Percentiles rank a stretch among this genome's conserved stretches.
These are phyloP conservation scores for Rosa rugosa DNA, from an alignment of 306 rosid species.

Conservation along the genomic window DNA sequence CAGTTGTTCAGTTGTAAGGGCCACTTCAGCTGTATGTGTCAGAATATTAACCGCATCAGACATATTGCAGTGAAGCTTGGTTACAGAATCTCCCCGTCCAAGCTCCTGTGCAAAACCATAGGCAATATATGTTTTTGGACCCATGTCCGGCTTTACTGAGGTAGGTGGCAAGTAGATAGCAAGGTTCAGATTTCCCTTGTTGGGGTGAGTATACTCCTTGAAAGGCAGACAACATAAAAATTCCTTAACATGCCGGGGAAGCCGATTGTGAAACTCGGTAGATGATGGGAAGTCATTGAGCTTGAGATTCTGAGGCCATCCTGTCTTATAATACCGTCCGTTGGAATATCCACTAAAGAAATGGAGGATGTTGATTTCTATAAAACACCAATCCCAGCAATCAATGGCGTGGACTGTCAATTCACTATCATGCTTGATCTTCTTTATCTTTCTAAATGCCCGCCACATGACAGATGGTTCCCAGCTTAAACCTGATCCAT, in stretches of 20 bases:
- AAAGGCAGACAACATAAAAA: slow-evolving; percentile 68
- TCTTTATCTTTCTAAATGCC: slow-evolving; percentile 58
- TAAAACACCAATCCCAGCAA: slow-evolving; percentile 81
- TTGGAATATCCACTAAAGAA: slow-evolving; percentile 72
- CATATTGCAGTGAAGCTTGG: slow-evolving; percentile 93
- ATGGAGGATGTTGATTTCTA: slow-evolving; percentile 63
- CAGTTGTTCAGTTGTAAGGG: slow-evolving; percentile 6
- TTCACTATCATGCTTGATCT: slow-evolving; percentile 32
- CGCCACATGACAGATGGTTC: slow-evolving; percentile 98
- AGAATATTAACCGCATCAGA: slow-evolving; percentile 84
- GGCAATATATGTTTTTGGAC: slow-evolving; percentile 91
- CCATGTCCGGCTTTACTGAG: slow-evolving; percentile 70
- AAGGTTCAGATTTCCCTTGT: slow-evolving; percentile 50
- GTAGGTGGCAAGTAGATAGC: slow-evolving; percentile 33
- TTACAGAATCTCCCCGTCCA: slow-evolving; percentile 89
- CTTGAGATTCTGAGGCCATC: slow-evolving; percentile 75
- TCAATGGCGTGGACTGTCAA: slow-evolving; percentile 69
- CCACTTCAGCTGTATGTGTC: slow-evolving; percentile 59
- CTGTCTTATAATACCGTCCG: slow-evolving; percentile 33
- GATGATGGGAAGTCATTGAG: slow-evolving; percentile 89
- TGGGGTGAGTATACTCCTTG: slow-evolving; percentile 73
- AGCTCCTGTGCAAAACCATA: slow-evolving; percentile 78
- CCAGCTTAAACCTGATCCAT: slow-evolving; percentile 79
- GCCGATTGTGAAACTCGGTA: slow-evolving; percentile 58
- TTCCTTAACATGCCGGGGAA: slow-evolving; percentile 83